Percentiles rank a stretch among this genome's conserved stretches.
Conservation (phyloP, 495 filamentous ascomycete species). For the Lichina pygmaea region DNA sequence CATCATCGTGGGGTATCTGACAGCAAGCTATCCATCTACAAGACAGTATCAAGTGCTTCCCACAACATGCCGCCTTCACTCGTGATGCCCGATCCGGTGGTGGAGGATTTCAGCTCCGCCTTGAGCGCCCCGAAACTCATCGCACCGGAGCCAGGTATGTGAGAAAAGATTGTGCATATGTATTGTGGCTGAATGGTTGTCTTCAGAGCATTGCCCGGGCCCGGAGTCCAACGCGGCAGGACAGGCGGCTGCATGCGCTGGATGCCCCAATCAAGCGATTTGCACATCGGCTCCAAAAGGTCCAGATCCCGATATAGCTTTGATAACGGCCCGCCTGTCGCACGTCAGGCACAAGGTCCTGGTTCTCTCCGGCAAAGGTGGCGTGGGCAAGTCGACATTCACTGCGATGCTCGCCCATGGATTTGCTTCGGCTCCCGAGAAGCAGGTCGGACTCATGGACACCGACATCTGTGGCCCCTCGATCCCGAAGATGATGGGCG, state of each 20-base stretch:
- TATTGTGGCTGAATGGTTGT: neutral
- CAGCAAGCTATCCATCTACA: too few species aligned
- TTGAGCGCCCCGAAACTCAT: conserved; percentile 49
- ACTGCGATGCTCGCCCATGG: conserved; percentile 64
- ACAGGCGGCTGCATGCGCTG: conserved; percentile 63
- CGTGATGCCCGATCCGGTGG: too few species aligned
- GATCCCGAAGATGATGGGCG: conserved; percentile 96
- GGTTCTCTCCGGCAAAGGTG: conserved; percentile 80
- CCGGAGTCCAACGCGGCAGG: conserved; percentile 73
- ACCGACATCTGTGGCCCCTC: conserved; percentile 87
- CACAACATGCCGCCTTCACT: too few species aligned
- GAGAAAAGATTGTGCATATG: neutral
- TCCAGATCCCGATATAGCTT: conserved; percentile 75
- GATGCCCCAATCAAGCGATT: conserved; percentile 86
- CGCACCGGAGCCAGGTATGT: conserved; percentile 61
- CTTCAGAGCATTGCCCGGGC: conserved; percentile 69
- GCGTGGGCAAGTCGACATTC: conserved; percentile 88
- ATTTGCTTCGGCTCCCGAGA: conserved; percentile 50
- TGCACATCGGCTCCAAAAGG: conserved; percentile 88
- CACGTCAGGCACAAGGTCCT: conserved; percentile 74
- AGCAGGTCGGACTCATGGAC: conserved; percentile 77
- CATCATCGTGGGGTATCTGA: too few species aligned
- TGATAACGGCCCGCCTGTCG: conserved; percentile 62
- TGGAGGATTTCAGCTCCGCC: neutral
- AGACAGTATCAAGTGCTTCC: too few species aligned